These are phyloP conservation scores for Lonicera japonica DNA, from an alignment of 129 eudicot species.

Conservation along the genomic window DNA sequence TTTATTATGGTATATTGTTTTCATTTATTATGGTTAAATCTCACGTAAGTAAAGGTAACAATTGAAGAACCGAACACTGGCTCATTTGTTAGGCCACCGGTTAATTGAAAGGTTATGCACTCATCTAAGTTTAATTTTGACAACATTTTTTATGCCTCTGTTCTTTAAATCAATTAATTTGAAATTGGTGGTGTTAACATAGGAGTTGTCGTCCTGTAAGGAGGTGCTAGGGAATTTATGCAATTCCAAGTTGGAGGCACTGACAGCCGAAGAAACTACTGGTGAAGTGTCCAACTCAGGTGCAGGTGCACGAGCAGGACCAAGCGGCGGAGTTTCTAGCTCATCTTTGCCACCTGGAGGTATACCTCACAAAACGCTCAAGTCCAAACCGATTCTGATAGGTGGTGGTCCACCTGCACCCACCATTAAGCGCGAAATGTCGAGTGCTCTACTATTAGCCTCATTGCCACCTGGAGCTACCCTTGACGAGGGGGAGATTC, in stretches of 20 bases:
- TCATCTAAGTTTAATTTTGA: too few species aligned
- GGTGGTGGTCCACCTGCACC: background rate
- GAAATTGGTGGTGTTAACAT: background rate
- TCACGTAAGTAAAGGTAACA: too few species aligned
- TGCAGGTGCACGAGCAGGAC: background rate
- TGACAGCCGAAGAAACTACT: background rate
- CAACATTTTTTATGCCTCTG: background rate
- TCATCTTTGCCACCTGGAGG: background rate
- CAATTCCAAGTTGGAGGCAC: constrained; percentile 2
- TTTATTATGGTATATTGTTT: too few species aligned
- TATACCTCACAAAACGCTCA: background rate
- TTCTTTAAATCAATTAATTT: background rate
- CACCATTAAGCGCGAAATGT: background rate
- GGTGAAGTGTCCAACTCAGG: background rate
- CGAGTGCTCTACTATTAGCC: background rate
- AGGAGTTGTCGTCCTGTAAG: background rate
- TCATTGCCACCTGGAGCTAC: background rate
- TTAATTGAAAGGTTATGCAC: too few species aligned
- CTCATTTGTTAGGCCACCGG: too few species aligned
- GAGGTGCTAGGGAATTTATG: background rate
- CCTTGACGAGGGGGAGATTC: background rate
- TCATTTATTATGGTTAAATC: too few species aligned
- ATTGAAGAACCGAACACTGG: too few species aligned
- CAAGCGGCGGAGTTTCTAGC: background rate
- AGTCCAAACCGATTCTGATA: background rate